These are phyloP conservation scores for Podaxis sp. DNA, from an alignment of 768 basidiomycete species.

Conservation along the genomic window DNA sequence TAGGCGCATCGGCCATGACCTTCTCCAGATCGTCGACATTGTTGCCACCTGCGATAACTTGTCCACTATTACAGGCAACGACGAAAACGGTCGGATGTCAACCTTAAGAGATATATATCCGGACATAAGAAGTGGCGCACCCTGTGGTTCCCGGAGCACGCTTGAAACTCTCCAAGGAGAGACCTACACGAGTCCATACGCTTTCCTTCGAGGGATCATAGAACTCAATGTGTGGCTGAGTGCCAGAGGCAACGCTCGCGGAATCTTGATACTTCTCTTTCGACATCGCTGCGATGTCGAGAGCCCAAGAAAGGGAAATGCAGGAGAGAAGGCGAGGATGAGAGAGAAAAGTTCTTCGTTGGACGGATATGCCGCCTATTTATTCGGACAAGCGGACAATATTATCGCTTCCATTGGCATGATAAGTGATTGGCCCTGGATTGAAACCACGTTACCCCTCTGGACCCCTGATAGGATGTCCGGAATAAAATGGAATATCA, in stretches of 20 bases:
- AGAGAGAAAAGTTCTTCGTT: background rate
- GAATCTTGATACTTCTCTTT: constrained; percentile 34
- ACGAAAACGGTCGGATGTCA: background rate
- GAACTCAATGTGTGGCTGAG: constrained; percentile 32
- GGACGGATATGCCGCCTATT: background rate
- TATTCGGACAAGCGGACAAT: background rate
- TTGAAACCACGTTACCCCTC: background rate
- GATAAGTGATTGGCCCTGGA: background rate
- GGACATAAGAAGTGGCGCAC: constrained; percentile 26
- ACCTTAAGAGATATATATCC: background rate
- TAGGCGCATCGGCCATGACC: constrained; percentile 39
- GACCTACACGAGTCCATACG: constrained; percentile 43
- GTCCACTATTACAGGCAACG: constrained; percentile 29
- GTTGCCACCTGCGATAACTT: constrained; percentile 33
- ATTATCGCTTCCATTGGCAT: background rate
- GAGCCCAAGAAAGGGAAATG: constrained; percentile 1
- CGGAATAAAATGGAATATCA: background rate
- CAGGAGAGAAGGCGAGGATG: constrained; percentile 14
- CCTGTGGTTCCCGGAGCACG: constrained; percentile 46
- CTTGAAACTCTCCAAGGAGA: constrained; percentile 44
- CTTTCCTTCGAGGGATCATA: constrained; percentile 50
- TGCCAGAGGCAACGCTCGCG: constrained; percentile 28
- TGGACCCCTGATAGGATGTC: background rate
- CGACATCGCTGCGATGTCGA: constrained; percentile 24
- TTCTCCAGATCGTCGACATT: constrained; percentile 36